Conservation (phyloP, 2,329 filamentous ascomycete genomes). For the Metarhizium rileyi region DNA sequence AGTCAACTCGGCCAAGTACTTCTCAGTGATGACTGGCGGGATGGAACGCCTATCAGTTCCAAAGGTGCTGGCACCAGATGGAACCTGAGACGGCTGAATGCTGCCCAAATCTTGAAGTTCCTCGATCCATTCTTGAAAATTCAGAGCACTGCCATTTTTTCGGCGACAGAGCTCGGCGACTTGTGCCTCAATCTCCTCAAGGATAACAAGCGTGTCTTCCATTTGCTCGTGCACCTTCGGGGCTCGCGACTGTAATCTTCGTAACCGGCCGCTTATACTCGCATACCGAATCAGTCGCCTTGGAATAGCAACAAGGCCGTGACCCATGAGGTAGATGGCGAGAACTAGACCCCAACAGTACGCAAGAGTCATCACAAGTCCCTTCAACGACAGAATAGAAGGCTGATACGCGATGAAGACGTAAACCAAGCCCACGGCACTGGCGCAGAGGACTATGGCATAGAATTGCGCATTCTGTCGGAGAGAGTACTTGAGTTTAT, state of each 20-base stretch:
- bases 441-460: slow-evolving; percentile 63
- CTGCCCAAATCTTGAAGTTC: slow-evolving; percentile 73
- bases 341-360: slow-evolving; percentile 90
- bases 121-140: slow-evolving; percentile 91
- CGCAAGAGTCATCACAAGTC: slow-evolving; percentile 80
- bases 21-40: slow-evolving; percentile 81
- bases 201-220: slow-evolving; percentile 68
- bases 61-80: slow-evolving; percentile 29
- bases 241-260: slow-evolving; percentile 66
- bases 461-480: slow-evolving; percentile 85
- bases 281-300: slow-evolving; percentile 71
- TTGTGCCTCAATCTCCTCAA: slow-evolving; percentile 75
- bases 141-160: slow-evolving; percentile 65
- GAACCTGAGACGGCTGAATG: slow-evolving; percentile 51
- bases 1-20: slow-evolving; percentile 85
- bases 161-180: slow-evolving; percentile 69
- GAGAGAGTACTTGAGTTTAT: slow-evolving; percentile 73
- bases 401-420: slow-evolving; percentile 72
- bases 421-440: slow-evolving; percentile 67
- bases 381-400: slow-evolving; percentile 64
- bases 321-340: slow-evolving; percentile 95
- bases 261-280: slow-evolving; percentile 63
- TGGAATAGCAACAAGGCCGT: slow-evolving; percentile 87
- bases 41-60: slow-evolving; percentile 38
- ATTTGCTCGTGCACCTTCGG: slow-evolving; percentile 79